Evolutionary conservation across 352 stramenopile genomes (phyloP), one percentile per base, ranked within the genome.

Genomic region (Phytophthora pseudosyringae): DNA sequence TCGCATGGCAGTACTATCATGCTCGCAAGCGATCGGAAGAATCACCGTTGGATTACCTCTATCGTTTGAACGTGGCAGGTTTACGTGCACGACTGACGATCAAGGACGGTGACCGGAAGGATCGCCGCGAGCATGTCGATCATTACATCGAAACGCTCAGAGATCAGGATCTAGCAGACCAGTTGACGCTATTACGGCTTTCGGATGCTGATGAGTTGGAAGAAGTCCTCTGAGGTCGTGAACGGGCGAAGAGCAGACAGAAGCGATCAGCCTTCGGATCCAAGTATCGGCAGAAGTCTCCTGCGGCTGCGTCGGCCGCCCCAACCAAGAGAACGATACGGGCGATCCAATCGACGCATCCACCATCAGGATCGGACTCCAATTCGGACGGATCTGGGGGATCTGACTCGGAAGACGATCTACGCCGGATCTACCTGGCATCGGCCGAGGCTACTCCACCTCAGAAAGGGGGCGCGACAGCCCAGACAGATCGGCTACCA

Each of bases 101-200:
- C 43, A 57, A 55, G 16, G 51, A 61, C 16, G 61, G 46, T 12
- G 12, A 15, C 6, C 3, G 13, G 0, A 38, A 36, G 12, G 15
- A 9, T 3, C 32, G n/a, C 7, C 39, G 10, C 1, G 29, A 33
- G 12, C 16, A 33, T 25, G 46, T 21, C 8, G 52, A 56, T n/a
- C 33, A 56, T 13, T 61, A 54, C 55, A 53, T 70, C 18, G 52
- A 59, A n/a, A 68, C 59, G 0, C 5, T 68, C 1, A 44, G 46
- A 6, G 59, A 68, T 16, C 35, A 6, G 0, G 59, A 62, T 3
- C 29, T 68, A 1, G 59, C 50, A 0, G 38, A 60, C 13, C 61
- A 45, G 7, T 13, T 69, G 12, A 38, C 48, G 0, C 9, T 58
- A 9, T 16, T 64, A 0, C 35, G 36, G 0, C 7, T 64, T 5